Base-by-base conservation (phyloP, 306 rosid genomes). In the Luffa acutangula region DNA sequence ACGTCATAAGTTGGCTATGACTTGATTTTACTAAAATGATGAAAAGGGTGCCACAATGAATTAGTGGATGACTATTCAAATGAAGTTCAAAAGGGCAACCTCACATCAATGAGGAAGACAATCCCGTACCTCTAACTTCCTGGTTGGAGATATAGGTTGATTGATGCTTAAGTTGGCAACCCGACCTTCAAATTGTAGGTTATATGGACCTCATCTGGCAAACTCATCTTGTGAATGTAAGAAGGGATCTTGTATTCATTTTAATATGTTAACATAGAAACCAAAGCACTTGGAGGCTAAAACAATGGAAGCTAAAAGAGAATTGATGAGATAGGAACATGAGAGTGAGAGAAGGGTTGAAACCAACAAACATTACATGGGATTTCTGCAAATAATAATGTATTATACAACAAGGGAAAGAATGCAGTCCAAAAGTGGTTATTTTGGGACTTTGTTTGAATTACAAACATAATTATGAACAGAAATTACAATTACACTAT, bases 381-480 rank as follows among this genome's bases (percentile, higher is more conserved):
- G 10, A 64, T 34, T 64, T 64, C 72, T 25, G 15, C n/a, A 34
- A 36, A 36, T 14, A 64, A 64, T 36, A 9, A 52, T 52, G 17
- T 34, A 12, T 57, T 65, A 13, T 21, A 46, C 77, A 46, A 21
- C 14, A 46, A 46, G 21, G 54, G 54, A 20, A 70, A 70, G 76
- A 70, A 70, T 70, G 76, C 37, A 72, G 52, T 31, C 48, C 56
- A 46, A 25, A 69, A 69, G 34, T 69, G 18, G n/a, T 69, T 69
- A 69, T 69, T 42, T 43, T 42, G 21, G 31, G 74, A 66, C 31
- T 7, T 41, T 36, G 49, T 39, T 36, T 39, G 49, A 67, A 41
- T 67, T 70, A 70, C 43, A 73, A 49, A 48, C 31, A 73, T 73
- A 73, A 73, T 33, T 73, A 73, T 73, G 43, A 73, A 73, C 78